Base-by-base conservation (phyloP, 176 grass and related monocot species). In the Areca catechu region DNA sequence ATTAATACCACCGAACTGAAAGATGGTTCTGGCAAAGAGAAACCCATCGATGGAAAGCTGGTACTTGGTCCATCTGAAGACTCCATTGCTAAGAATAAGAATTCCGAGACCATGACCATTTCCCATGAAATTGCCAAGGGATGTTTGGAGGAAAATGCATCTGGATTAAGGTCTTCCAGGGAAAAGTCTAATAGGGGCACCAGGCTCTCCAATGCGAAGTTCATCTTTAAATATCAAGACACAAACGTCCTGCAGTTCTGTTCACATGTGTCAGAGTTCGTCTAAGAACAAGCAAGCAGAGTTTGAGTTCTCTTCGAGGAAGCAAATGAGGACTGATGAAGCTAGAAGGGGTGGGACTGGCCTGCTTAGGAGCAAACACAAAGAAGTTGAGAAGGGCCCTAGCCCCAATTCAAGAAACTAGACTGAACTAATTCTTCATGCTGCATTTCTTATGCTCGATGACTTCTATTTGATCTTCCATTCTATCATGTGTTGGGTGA, bases 231-330 rank as follows among this genome's bases (percentile, higher is more conserved):
- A 16, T 58, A 6, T 21, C 22, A 16, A 25, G 22, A 29, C 16
- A 17, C 17, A 17, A 19, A 19, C 15, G 17, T 53, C 17, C 7
- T n/a, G 17, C 19, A 15, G 5, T 20, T 53, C 51, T 20, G 17
- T 15, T 53, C 17, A 53, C 51, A 53, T 0, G 19, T 18, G 51
- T 19, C 17, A 15, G 51, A 23, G 16, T 21, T 16, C 21, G 16
- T 27, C 56, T 6, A 58, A 27, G 23, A 58, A 24, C 16, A 58
- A 16, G 19, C 72, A 48, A 70, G 68, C 69, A 62, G 80, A 49
- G 63, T 65, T 48, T 16, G 59, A 59, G 50, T 61, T 22, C 1
- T 43, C 48, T 30, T 4, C 1, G 0, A 7, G 28, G 28, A 5
- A 30, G 28, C 28, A 30, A 30, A 30, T 5, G 28, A 30, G 28